Evolutionary conservation across 1,284 basidiomycete species (phyloP).

Genomic region (Rhodofomes roseus): DNA sequence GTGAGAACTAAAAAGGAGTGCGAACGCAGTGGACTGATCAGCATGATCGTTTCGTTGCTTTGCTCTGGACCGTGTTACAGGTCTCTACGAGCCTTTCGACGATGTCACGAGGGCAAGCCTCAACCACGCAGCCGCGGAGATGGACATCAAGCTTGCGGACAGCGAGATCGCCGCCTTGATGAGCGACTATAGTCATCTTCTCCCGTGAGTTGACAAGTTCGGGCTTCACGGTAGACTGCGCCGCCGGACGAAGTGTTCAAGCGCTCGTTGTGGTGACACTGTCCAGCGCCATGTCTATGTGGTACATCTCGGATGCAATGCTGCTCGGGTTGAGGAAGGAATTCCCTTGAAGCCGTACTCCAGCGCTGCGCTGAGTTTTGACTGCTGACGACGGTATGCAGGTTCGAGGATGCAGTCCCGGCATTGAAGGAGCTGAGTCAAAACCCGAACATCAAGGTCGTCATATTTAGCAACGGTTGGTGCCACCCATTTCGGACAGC

Average conservation of each 20-base stretch:
- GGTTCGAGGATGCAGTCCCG: constrained; percentile 22
- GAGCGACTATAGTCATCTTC: constrained; percentile 23
- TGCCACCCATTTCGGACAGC: neutral
- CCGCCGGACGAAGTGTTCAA: neutral
- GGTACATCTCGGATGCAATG: neutral
- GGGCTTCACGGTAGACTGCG: neutral
- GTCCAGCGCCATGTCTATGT: neutral
- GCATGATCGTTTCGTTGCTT: neutral
- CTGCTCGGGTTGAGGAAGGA: neutral
- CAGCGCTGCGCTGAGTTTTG: neutral
- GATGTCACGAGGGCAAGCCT: constrained; percentile 26
- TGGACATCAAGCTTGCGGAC: constrained; percentile 13
- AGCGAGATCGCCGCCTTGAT: constrained; percentile 17
- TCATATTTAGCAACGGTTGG: constrained; percentile 31
- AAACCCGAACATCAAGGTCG: constrained; percentile 12
- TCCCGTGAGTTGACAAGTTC: constrained; percentile 16
- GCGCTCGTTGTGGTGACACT: neutral
- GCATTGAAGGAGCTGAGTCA: constrained; percentile 19
- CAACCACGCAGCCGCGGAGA: constrained; percentile 25
- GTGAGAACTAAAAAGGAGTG: constrained; percentile 14
- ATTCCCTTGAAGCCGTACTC: neutral
- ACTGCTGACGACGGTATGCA: constrained; percentile 4
- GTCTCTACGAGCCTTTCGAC: constrained; percentile 28
- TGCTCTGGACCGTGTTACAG: constrained; percentile 9
- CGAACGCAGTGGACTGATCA: neutral